Conservation (phyloP, 345 rosid species). For the Acer campestre region DNA sequence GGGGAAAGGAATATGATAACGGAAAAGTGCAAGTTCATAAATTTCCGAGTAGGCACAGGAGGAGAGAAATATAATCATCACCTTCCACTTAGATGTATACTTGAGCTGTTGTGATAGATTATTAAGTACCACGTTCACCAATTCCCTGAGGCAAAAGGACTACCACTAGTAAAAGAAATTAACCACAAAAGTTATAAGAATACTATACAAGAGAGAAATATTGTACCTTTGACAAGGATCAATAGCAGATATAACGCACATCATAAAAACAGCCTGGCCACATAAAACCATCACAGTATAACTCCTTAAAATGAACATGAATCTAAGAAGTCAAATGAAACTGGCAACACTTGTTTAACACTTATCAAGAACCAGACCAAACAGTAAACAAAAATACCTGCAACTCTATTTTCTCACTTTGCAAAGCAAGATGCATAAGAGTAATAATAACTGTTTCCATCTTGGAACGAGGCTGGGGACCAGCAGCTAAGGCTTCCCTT, state of each 20-base stretch:
- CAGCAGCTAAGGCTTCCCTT: conserved; percentile 69
- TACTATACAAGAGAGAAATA: conserved; percentile 1
- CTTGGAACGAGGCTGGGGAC: conserved; percentile 65
- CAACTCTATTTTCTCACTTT: conserved; percentile 81
- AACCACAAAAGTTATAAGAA: neutral
- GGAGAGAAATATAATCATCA: conserved; percentile 26
- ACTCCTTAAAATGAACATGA: neutral
- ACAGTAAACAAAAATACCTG: conserved; percentile 49
- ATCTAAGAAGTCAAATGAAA: neutral
- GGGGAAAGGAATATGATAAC: conserved; percentile 18
- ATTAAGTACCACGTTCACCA: conserved; percentile 66
- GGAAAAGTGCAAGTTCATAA: neutral
- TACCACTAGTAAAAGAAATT: neutral
- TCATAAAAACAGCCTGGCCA: conserved; percentile 87
- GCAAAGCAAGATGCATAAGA: conserved; percentile 87
- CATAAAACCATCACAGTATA: conserved; percentile 7
- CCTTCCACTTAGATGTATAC: conserved; percentile 79
- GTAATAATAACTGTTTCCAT: conserved; percentile 79
- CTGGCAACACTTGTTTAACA: conserved; percentile 11
- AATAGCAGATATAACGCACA: conserved; percentile 76
- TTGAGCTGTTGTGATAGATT: conserved; percentile 73
- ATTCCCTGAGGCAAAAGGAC: conserved; percentile 60
- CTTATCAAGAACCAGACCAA: conserved; percentile 8
- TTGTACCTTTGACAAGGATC: conserved; percentile 80
- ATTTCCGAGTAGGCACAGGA: neutral